Conservation (phyloP, 768 basidiomycete species). For the Naganishia friedmannii region DNA sequence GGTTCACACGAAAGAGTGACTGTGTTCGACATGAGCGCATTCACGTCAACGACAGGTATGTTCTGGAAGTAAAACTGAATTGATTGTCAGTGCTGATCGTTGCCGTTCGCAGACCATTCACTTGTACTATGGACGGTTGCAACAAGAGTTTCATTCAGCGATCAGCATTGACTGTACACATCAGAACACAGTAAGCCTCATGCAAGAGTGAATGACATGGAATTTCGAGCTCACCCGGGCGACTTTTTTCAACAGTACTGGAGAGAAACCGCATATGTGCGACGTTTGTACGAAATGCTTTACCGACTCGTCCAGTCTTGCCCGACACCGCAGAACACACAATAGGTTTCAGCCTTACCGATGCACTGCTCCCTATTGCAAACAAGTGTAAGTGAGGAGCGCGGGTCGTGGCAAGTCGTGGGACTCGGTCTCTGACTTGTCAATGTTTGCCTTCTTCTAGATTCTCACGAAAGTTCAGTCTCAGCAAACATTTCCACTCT, state of each 20-base stretch:
- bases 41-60: conserved; percentile 55
- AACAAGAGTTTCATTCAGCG: conserved; percentile 47
- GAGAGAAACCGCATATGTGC: conserved; percentile 52
- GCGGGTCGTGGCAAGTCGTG: background rate
- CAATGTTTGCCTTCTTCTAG: conserved; percentile 24
- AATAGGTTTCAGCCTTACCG: conserved; percentile 53
- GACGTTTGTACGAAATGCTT: conserved; percentile 51
- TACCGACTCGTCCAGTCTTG: conserved; percentile 52
- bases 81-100: background rate
- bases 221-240: background rate
- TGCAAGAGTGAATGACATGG: background rate
- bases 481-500: conserved; percentile 52
- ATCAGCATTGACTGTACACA: conserved; percentile 50
- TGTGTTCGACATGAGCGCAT: conserved; percentile 54
- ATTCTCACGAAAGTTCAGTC: conserved; percentile 54
- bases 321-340: conserved; percentile 51
- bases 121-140: conserved; percentile 40
- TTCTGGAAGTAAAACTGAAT: background rate
- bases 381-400: conserved; percentile 38
- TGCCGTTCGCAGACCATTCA: conserved; percentile 40
- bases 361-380: conserved; percentile 45
- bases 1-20: conserved; percentile 53
- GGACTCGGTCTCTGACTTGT: background rate
- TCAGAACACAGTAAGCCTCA: conserved; percentile 48
- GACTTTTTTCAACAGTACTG: conserved; percentile 42